These are phyloP conservation scores for Yamadazyma philogaea DNA, from an alignment of 805 yeast species.

Conservation along the genomic window DNA sequence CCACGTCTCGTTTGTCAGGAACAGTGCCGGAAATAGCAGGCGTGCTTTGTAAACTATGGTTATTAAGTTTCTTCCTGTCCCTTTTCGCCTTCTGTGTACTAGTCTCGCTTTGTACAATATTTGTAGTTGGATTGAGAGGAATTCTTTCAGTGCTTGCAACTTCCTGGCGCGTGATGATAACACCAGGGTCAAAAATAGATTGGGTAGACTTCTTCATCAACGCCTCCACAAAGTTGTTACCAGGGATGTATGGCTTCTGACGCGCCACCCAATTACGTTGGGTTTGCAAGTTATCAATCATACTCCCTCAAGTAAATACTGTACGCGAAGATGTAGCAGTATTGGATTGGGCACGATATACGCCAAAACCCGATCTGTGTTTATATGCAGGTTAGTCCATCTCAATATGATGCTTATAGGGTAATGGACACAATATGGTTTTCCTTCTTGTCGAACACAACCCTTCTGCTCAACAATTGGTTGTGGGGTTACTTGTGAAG, in stretches of 20 bases:
- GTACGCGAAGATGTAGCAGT: background rate
- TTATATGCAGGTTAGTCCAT: background rate
- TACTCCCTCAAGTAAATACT: background rate
- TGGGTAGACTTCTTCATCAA: background rate
- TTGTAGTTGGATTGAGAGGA: background rate
- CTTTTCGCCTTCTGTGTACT: background rate
- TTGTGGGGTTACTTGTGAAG: too few species aligned
- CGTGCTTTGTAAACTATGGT: background rate
- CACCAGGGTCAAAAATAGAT: constrained; percentile 1
- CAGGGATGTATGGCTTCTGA: constrained; percentile 17
- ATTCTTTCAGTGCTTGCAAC: background rate
- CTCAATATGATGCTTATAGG: too few species aligned
- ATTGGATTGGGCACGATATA: background rate
- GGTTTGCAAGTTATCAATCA: constrained; percentile 17
- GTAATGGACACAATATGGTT: too few species aligned
- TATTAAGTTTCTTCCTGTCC: background rate
- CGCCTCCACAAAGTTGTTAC: background rate
- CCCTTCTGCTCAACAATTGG: too few species aligned
- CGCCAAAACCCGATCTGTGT: background rate
- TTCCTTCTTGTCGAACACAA: too few species aligned
- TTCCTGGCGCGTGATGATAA: background rate
- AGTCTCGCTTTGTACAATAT: background rate
- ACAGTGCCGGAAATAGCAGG: background rate
- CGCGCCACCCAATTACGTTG: constrained; percentile 19
- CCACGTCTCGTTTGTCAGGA: constrained; percentile 1